phyloP scores from a whole-genome alignment of 192 early-diverging fungal genomes.

The Coemansia reversa region DNA sequence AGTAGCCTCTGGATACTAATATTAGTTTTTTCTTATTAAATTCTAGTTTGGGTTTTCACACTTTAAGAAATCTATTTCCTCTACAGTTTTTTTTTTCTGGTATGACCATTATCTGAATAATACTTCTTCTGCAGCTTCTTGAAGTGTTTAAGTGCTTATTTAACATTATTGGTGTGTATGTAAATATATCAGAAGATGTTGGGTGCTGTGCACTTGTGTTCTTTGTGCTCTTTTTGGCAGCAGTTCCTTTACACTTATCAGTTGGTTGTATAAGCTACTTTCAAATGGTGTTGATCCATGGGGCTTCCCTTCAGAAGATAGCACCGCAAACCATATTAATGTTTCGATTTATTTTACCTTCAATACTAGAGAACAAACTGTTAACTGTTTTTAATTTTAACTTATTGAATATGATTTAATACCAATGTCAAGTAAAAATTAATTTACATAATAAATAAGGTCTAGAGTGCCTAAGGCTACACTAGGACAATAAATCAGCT shows the following conservation, averaged over 20 bases:
- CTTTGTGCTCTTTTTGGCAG: constrained; percentile 13
- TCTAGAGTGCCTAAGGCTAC: too few relatives aligned
- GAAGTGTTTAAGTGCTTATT: constrained; percentile 13
- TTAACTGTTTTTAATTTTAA: too few relatives aligned
- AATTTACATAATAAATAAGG: too few relatives aligned
- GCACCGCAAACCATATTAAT: constrained; percentile 6
- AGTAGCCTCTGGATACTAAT: too few relatives aligned
- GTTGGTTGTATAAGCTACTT: constrained; percentile 39
- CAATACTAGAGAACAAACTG: too few relatives aligned
- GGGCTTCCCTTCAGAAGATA: constrained; percentile 6
- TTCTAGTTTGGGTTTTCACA: too few relatives aligned
- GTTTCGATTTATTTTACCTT: neutral
- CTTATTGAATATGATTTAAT: too few relatives aligned
- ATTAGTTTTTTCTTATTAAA: too few relatives aligned
- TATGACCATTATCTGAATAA: constrained; percentile 40
- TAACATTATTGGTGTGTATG: constrained; percentile 13
- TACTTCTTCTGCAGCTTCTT: constrained; percentile 30
- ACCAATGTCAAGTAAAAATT: too few relatives aligned
- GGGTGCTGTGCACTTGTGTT: constrained; percentile 25
- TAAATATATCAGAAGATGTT: neutral
- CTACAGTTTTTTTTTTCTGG: too few relatives aligned
- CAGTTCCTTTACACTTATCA: constrained; percentile 30
- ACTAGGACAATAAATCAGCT: too few relatives aligned
- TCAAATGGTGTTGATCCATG: constrained; percentile 30
- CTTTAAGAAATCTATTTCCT: too few relatives aligned